Evolutionary conservation across 2,329 filamentous ascomycete species (phyloP).

Genomic region (Trichoderma sp.): DNA sequence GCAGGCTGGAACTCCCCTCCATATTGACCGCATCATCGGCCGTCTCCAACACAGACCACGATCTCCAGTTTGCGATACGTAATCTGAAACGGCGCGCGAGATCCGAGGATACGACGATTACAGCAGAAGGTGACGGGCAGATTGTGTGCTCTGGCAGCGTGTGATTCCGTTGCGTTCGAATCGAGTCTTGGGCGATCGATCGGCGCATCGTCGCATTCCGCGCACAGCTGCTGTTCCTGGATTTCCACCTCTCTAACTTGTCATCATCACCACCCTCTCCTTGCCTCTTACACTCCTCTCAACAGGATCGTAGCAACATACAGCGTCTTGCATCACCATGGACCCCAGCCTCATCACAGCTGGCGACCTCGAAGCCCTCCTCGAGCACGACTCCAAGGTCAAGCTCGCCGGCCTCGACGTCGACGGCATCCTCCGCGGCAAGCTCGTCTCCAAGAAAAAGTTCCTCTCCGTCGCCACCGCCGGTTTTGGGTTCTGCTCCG

Average conservation of each 20-base stretch:
- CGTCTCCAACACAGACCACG: neutral
- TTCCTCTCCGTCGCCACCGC: slow-evolving; percentile 80
- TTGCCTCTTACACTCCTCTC: neutral
- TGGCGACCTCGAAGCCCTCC: slow-evolving; percentile 67
- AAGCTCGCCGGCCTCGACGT: slow-evolving; percentile 89
- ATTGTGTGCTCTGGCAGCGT: neutral
- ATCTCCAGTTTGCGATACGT: neutral
- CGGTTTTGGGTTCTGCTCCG: slow-evolving; percentile 92
- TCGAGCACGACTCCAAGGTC: slow-evolving; percentile 74
- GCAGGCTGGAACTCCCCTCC: neutral
- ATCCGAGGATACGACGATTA: neutral
- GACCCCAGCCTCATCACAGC: slow-evolving; percentile 52
- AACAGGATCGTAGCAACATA: neutral
- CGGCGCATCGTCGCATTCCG: neutral
- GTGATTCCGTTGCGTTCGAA: neutral
- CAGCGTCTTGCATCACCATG: too few relatives aligned
- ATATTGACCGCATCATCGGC: neutral
- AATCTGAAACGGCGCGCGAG: neutral
- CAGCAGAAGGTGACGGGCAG: too few relatives aligned
- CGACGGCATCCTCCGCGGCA: slow-evolving; percentile 84
- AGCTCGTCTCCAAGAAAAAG: slow-evolving; percentile 90
- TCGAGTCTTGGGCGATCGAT: neutral
- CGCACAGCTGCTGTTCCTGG: neutral
- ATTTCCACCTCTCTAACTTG: neutral
- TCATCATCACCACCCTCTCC: neutral